These are phyloP conservation scores for Calonectria fujianensis DNA, from an alignment of 2,329 filamentous ascomycete species.

Conservation along the genomic window DNA sequence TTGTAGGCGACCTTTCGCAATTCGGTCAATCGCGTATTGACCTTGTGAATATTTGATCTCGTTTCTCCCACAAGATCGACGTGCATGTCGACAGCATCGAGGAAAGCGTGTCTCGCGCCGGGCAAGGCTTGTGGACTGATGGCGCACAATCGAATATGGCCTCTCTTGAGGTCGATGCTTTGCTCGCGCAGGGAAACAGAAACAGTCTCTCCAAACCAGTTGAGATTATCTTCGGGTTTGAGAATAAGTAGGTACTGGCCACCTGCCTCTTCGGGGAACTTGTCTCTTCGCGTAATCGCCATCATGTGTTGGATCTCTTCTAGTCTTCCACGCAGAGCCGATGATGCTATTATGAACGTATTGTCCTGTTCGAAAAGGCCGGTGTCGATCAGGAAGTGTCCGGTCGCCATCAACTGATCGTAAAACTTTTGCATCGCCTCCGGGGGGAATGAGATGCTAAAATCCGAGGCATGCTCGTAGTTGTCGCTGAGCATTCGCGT, in stretches of 20 bases:
- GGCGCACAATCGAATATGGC: constrained; percentile 90
- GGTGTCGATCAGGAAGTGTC: constrained; percentile 90
- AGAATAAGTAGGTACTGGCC: constrained; percentile 89
- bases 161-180: constrained; percentile 88
- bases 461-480: constrained; percentile 98
- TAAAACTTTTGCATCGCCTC: constrained; percentile 85
- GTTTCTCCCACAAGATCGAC: constrained; percentile 94
- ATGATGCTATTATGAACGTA: constrained; percentile 89
- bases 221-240: constrained; percentile 84
- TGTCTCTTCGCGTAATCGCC: constrained; percentile 77
- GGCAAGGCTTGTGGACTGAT: constrained; percentile 88
- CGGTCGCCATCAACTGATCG: constrained; percentile 85
- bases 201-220: constrained; percentile 88
- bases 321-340: constrained; percentile 82
- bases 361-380: constrained; percentile 82
- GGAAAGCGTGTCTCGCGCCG: constrained; percentile 85
- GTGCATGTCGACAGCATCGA: constrained; percentile 86
- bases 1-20: constrained; percentile 98
- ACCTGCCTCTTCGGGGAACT: constrained; percentile 80
- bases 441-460: constrained; percentile 84
- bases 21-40: constrained; percentile 92
- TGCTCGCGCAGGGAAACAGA: constrained; percentile 83
- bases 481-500: constrained; percentile 92
- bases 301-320: constrained; percentile 91
- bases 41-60: constrained; percentile 92